phyloP scores from a whole-genome alignment of 129 eudicot species.

The Escallonia rubra region DNA sequence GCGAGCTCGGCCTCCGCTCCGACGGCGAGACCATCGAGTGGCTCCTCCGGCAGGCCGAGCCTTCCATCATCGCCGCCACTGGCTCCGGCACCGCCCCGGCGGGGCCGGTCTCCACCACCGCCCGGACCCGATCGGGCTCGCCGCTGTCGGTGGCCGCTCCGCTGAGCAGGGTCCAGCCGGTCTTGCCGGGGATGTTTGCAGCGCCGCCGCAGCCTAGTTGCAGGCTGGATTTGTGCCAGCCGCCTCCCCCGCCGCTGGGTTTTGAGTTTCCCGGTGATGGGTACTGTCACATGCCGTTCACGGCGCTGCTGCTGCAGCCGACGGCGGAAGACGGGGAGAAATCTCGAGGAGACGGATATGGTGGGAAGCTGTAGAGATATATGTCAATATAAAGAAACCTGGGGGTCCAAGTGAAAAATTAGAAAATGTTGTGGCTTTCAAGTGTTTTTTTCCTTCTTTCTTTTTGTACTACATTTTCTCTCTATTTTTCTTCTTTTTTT shows the following conservation, averaged over 20 bases:
- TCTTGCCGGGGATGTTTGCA: slow-evolving; percentile 5
- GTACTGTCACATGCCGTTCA: slow-evolving; percentile 32
- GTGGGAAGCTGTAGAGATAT: background rate
- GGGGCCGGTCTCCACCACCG: slow-evolving; percentile 3
- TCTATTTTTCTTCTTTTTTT: no score
- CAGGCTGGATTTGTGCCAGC: slow-evolving; percentile 21
- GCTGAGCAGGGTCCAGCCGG: background rate
- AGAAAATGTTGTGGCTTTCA: no score
- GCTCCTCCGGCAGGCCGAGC: slow-evolving; percentile 41
- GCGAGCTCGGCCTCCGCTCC: slow-evolving; percentile 35
- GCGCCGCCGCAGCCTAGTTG: slow-evolving; percentile 21
- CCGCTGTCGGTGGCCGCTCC: background rate
- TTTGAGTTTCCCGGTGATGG: slow-evolving; percentile 6
- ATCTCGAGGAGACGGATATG: background rate
- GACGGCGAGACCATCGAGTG: slow-evolving; percentile 52
- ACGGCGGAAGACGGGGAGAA: slow-evolving; percentile 9
- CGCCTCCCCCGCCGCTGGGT: slow-evolving; percentile 13
- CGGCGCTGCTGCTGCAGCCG: slow-evolving; percentile 32
- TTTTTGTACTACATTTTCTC: no score
- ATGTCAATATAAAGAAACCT: no score
- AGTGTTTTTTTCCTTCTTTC: no score
- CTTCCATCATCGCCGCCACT: slow-evolving; percentile 34
- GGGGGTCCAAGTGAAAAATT: no score
- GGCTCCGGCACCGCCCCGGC: slow-evolving; percentile 27
- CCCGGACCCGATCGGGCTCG: slow-evolving; percentile 2